These are phyloP conservation scores for Oryza australiensis DNA, from an alignment of 176 grass and related monocot species.

Conservation along the genomic window DNA sequence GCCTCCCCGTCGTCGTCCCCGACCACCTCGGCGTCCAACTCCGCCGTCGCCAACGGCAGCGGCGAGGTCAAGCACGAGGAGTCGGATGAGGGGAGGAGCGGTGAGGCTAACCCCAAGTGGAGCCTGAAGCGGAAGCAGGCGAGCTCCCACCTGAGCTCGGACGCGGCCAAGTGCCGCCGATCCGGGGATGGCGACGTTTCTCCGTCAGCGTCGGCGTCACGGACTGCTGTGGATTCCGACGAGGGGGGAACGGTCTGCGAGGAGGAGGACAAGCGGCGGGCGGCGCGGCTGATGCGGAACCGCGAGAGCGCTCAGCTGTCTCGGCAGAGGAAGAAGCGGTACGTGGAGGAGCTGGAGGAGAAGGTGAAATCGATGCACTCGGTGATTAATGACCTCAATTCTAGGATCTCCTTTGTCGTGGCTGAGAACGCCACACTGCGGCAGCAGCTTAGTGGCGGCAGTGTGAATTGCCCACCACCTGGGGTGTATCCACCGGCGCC, in stretches of 20 bases:
- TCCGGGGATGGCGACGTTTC: conserved; percentile 50
- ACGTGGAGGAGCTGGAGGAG: conserved; percentile 88
- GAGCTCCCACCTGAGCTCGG: conserved; percentile 19
- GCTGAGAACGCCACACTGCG: conserved; percentile 72
- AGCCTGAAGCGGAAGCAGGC: conserved; percentile 77
- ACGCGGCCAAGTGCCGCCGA: conserved; percentile 53
- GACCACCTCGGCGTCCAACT: conserved; percentile 47
- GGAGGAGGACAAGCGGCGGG: conserved; percentile 55
- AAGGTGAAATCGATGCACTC: conserved; percentile 92
- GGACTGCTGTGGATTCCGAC: conserved; percentile 27
- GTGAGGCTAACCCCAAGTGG: conserved; percentile 21
- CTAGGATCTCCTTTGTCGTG: conserved; percentile 75
- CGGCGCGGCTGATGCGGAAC: conserved; percentile 80
- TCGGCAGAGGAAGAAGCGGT: conserved; percentile 88
- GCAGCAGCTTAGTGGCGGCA: conserved; percentile 55
- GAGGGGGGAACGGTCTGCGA: conserved; percentile 28
- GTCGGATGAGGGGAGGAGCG: conserved; percentile 49
- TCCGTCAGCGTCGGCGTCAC: conserved; percentile 38
- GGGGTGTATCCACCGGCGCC: conserved; percentile 53
- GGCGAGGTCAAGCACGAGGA: conserved; percentile 64
- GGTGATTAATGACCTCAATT: conserved; percentile 82
- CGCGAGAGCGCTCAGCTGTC: conserved; percentile 95
- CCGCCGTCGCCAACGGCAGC: conserved; percentile 40
- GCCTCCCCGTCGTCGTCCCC: conserved; percentile 50
- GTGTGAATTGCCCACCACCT: conserved; percentile 46